A percentile compares a stretch with the other conserved stretches of the same genome.
Conservation (phyloP, 768 basidiomycete genomes). For the Rhodotorula paludigena region DNA sequence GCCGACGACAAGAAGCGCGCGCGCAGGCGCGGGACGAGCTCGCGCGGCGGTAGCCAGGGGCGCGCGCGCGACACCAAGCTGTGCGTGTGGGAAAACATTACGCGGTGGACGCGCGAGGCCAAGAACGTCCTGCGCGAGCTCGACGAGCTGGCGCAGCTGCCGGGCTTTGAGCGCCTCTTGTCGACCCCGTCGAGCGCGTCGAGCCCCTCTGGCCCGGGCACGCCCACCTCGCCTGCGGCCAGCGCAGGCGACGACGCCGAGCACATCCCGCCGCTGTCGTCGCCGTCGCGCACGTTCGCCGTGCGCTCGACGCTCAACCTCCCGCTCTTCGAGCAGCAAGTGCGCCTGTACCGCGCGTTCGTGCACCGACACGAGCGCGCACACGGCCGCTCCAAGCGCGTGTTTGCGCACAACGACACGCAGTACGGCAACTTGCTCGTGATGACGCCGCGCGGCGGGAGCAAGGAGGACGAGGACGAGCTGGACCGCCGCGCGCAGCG, state of each 20-base stretch:
- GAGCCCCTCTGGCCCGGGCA: neutral
- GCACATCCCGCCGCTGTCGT: constrained; percentile 30
- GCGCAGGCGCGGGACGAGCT: neutral
- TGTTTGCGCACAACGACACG: constrained; percentile 80
- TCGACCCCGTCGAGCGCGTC: neutral
- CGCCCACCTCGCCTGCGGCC: neutral
- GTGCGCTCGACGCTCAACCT: constrained; percentile 38
- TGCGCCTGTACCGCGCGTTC: constrained; percentile 52
- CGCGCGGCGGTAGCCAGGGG: constrained; percentile 36
- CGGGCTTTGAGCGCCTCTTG: constrained; percentile 26
- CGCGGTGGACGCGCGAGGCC: constrained; percentile 66
- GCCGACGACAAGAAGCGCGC: constrained; percentile 36
- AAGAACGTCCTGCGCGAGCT: constrained; percentile 64
- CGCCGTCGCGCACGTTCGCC: constrained; percentile 22
- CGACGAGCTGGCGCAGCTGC: constrained; percentile 34
- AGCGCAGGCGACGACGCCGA: neutral
- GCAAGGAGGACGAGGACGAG: constrained; percentile 26
- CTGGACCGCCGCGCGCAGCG: constrained; percentile 26
- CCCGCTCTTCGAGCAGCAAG: constrained; percentile 39
- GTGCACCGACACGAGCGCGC: constrained; percentile 56
- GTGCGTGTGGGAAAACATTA: constrained; percentile 63
- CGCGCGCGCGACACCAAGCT: constrained; percentile 51
- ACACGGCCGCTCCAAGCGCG: constrained; percentile 55
- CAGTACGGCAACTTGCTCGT: constrained; percentile 90
- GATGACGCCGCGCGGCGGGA: constrained; percentile 48